Conservation (phyloP, 148 eudicot genomes). For the Simmondsia chinensis region DNA sequence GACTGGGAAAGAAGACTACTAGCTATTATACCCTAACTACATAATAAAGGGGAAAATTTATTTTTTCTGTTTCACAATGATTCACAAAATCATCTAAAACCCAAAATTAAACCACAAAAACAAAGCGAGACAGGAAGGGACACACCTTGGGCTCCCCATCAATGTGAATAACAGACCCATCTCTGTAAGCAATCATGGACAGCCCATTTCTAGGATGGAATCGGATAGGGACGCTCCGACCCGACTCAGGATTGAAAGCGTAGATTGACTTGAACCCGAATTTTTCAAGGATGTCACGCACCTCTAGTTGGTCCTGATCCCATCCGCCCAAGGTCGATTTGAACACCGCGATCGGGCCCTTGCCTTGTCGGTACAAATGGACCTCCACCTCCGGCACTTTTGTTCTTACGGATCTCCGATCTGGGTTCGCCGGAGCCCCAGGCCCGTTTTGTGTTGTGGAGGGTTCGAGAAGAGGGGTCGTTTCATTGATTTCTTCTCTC, state of each 20-base stretch:
- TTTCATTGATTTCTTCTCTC: too few species aligned
- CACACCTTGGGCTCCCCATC: slow-evolving; percentile 92
- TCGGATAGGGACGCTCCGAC: slow-evolving; percentile 72
- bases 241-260: slow-evolving; percentile 47
- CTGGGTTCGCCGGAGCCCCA: too few species aligned
- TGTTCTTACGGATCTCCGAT: slow-evolving; percentile 29
- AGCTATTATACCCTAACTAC: background rate
- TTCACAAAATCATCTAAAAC: background rate
- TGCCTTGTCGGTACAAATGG: slow-evolving; percentile 44
- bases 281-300: slow-evolving; percentile 54
- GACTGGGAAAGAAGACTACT: too few species aligned
- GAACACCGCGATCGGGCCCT: slow-evolving; percentile 68
- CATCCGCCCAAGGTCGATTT: slow-evolving; percentile 63
- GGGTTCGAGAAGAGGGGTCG: too few species aligned
- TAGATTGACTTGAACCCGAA: slow-evolving; percentile 61
- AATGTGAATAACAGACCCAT: slow-evolving; percentile 47
- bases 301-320: slow-evolving; percentile 87
- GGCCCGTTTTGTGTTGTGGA: too few species aligned
- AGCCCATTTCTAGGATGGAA: slow-evolving; percentile 71
- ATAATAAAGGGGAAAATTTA: background rate
- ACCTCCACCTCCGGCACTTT: slow-evolving; percentile 71
- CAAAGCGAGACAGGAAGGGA: background rate
- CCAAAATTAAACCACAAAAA: background rate
- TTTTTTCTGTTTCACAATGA: background rate
- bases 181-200: slow-evolving; percentile 58